Evolutionary conservation across 768 basidiomycete species (phyloP), one percentile per base, ranked within the genome.

Genomic region (Dioszegia hungarica): DNA sequence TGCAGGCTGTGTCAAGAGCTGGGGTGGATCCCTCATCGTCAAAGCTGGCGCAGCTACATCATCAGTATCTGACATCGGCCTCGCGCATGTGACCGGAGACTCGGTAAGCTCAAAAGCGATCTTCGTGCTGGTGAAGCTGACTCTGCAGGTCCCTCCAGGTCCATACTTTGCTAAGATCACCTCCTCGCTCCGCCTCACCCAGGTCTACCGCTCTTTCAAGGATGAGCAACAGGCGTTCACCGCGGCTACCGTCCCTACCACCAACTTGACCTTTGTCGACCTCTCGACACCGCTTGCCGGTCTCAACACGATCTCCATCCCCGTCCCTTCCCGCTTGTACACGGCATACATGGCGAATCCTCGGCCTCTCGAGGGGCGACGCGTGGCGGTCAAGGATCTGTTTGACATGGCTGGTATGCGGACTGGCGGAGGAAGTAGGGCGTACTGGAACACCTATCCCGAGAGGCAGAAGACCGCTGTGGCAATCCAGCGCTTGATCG

Each of bases 331-430:
- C 0, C 78, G 81, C 1, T 61, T 82, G 2, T 78, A 79, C 53
- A 77, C 77, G 57, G 43, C 41, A 2, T 33, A 61, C 47, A 19
- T 59, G 6, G 5, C 65, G 20, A 47, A 43, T 19, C 61, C 71
- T n/a, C 67, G 75, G 41, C 77, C 67, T 1, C 78, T 83, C 29
- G 77, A 80, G 0, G 81, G 82, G 11, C 69, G 72, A 15, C 81
- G 82, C 3, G 79, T 83, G 51, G 81, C 72, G 2, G 77, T 83
- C 43, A 84, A 83, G 74, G 79, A 79, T 62, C 73, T 79, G 51
- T 78, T 74, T 62, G 77, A 79, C 59, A 57, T 79, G 38, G 59
- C 68, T 22, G 79, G 79, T 10, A 61, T 76, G 11, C 70, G 61
- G n/a, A 79, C 78, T 2, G 75, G 75, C 10, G 75, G 75, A 43